Evolutionary conservation across 441 rosid species (phyloP).

Genomic region (Euphorbia corollata): DNA sequence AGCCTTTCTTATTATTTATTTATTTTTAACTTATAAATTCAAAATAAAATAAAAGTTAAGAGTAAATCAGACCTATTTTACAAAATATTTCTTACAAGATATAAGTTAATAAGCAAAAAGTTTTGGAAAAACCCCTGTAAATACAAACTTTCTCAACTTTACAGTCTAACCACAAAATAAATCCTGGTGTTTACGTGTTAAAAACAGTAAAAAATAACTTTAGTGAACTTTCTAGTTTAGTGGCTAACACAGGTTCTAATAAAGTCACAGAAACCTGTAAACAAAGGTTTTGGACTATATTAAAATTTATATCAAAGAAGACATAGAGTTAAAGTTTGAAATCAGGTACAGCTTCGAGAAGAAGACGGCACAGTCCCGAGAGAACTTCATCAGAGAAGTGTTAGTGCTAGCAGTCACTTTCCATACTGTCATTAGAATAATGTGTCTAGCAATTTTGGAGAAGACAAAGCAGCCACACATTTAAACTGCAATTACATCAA

Average conservation of each 20-base stretch:
- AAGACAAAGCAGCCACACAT: constrained; percentile 53
- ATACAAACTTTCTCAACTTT: constrained; percentile 15
- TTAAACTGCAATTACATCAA: constrained; percentile 50
- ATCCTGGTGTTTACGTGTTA: neutral
- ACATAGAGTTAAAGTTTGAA: constrained; percentile 12
- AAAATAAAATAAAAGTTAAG: no score
- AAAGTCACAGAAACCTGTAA: constrained; percentile 15
- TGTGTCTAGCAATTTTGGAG: constrained; percentile 43
- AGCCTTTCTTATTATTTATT: no score
- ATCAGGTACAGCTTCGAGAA: constrained; percentile 18
- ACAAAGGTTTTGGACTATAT: constrained; percentile 22
- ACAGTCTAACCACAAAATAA: constrained; percentile 12
- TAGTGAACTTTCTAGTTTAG: constrained; percentile 11
- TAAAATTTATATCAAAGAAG: no score
- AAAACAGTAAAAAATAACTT: constrained; percentile 10
- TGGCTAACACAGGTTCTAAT: constrained; percentile 1
- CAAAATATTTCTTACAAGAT: no score
- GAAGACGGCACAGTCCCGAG: neutral
- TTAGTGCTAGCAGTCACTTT: constrained; percentile 24
- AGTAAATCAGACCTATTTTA: no score
- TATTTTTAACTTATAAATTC: no score
- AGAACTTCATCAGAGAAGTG: constrained; percentile 19
- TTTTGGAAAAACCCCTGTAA: constrained; percentile 7
- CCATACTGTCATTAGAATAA: constrained; percentile 42
- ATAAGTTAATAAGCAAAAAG: no score